These are phyloP conservation scores for Zygotorulaspora sp. DNA, from an alignment of 805 yeast genomes.

Conservation along the genomic window DNA sequence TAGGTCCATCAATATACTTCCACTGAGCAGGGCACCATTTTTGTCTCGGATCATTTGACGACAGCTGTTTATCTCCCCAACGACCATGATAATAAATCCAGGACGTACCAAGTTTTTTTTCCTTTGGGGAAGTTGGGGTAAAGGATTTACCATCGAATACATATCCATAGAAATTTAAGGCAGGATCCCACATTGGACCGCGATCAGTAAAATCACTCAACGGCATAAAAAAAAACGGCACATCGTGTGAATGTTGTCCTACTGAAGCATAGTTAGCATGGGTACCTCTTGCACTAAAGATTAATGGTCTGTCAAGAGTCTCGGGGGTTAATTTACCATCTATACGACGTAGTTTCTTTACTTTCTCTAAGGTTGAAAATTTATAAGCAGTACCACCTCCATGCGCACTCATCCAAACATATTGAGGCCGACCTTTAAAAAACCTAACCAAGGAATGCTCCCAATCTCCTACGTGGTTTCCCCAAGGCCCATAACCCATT, in stretches of 20 bases:
- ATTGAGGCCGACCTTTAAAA: slow-evolving; percentile 70
- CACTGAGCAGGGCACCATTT: slow-evolving; percentile 84
- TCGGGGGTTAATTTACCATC: slow-evolving; percentile 78
- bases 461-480: slow-evolving; percentile 98
- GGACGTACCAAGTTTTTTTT: slow-evolving; percentile 41
- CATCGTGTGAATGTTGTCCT: slow-evolving; percentile 93
- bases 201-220: slow-evolving; percentile 90
- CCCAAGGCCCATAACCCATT: slow-evolving; percentile 97
- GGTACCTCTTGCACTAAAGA: slow-evolving; percentile 91
- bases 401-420: slow-evolving; percentile 96
- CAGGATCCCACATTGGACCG: slow-evolving; percentile 94
- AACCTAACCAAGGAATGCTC: slow-evolving; percentile 89
- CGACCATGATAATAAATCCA: slow-evolving; percentile 82
- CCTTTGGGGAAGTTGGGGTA: slow-evolving; percentile 35
- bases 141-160: slow-evolving; percentile 60
- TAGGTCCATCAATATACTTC: slow-evolving; percentile 88
- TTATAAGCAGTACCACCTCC: slow-evolving; percentile 93
- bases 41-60: slow-evolving; percentile 70
- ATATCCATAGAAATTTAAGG: slow-evolving; percentile 74
- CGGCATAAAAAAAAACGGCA: slow-evolving; percentile 74
- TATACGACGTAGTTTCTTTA: slow-evolving; percentile 64
- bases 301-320: slow-evolving; percentile 53
- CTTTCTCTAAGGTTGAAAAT: slow-evolving; percentile 64
- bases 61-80: slow-evolving; percentile 84
- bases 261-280: slow-evolving; percentile 96